Percentiles rank a stretch among this genome's conserved stretches.
Evolutionary conservation across 1,284 basidiomycete species (phyloP).

Genomic region (Papiliotrema fonsecae): DNA sequence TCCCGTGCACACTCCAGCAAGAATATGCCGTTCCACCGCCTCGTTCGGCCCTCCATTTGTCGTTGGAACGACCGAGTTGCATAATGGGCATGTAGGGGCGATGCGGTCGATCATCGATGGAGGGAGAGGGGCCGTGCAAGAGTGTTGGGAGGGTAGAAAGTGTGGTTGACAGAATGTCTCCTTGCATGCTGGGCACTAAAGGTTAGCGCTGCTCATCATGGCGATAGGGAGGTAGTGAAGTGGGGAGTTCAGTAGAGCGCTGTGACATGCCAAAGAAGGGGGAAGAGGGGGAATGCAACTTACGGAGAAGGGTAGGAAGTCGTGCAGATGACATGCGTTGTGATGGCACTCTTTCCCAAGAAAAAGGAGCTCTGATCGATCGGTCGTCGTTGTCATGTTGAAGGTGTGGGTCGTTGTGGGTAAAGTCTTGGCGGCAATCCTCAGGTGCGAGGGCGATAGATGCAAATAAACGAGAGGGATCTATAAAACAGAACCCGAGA

Average conservation of each 20-base stretch:
- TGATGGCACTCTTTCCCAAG: conserved; percentile 45
- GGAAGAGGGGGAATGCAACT: conserved; percentile 17
- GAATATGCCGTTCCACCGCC: conserved; percentile 44
- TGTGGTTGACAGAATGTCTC: conserved; percentile 45
- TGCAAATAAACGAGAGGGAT: too few species aligned
- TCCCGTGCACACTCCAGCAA: conserved; percentile 34
- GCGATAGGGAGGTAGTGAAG: neutral
- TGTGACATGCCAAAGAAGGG: neutral
- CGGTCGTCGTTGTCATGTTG: neutral
- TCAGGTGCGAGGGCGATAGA: too few species aligned
- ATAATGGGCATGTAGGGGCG: conserved; percentile 46
- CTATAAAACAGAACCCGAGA: too few species aligned
- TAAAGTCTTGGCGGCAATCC: neutral
- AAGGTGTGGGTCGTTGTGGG: neutral
- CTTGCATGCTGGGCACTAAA: conserved; percentile 46
- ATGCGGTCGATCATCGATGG: conserved; percentile 44
- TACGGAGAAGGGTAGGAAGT: conserved; percentile 47
- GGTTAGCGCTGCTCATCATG: neutral
- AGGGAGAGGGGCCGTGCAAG: conserved; percentile 41
- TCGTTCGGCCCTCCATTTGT: conserved; percentile 34
- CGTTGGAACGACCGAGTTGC: conserved; percentile 38
- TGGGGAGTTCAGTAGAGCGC: neutral
- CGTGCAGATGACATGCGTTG: conserved; percentile 42
- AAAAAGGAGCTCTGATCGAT: conserved; percentile 41
- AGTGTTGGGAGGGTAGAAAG: conserved; percentile 42